Conservation (phyloP, 179 eudicot genomes). For the Heliamphora pulchella region DNA sequence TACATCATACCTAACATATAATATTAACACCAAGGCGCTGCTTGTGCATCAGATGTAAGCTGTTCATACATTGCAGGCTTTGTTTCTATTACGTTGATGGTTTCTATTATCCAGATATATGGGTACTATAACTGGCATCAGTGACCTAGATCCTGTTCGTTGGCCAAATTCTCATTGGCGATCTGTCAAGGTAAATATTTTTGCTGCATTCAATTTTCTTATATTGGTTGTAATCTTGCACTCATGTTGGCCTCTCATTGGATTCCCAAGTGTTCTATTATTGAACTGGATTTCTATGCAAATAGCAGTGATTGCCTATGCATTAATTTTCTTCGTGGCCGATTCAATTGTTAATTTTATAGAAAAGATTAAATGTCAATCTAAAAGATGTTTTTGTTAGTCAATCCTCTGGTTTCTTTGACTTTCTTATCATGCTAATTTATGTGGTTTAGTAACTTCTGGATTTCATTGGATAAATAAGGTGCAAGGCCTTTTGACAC, state of each 20-base stretch:
- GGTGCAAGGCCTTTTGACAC: background rate
- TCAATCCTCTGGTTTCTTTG: too few species aligned
- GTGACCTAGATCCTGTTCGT: slow-evolving; percentile 90
- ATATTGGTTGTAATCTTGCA: slow-evolving; percentile 1
- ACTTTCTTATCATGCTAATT: too few species aligned
- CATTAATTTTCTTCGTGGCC: background rate
- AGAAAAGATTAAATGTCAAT: background rate
- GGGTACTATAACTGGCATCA: slow-evolving; percentile 97
- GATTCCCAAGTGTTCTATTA: background rate
- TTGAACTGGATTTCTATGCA: background rate
- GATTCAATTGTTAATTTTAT: background rate
- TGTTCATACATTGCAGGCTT: background rate
- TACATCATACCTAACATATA: background rate
- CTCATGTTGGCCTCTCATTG: background rate
- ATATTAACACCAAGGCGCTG: background rate
- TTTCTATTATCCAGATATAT: slow-evolving; percentile 59
- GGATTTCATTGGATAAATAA: background rate
- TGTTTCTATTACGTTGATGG: slow-evolving; percentile 5
- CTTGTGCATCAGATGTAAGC: background rate
- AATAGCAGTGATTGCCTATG: background rate
- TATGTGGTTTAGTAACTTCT: too few species aligned
- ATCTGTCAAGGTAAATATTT: slow-evolving; percentile 76
- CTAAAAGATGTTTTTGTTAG: background rate
- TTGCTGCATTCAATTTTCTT: background rate
- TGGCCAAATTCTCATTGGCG: slow-evolving; percentile 99